phyloP scores from a whole-genome alignment of 192 early-diverging fungal species.

The Coemansia sp. region DNA sequence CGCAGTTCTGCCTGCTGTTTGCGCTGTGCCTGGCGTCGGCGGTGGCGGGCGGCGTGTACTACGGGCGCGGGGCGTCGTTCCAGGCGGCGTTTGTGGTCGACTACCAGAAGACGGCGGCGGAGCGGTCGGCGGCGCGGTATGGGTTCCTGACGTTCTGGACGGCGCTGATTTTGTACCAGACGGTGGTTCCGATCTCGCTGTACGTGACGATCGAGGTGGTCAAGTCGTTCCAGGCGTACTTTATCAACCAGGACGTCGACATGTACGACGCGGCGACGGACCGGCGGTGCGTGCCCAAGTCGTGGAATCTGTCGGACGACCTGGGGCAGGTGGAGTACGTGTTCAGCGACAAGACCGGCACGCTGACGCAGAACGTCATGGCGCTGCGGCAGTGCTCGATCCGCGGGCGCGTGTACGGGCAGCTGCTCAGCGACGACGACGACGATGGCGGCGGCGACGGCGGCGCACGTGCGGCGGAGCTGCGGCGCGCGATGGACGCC shows the following conservation, averaged over 20 bases:
- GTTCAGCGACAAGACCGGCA: conserved; percentile 97
- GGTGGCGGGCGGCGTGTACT: conserved; percentile 63
- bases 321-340: conserved; percentile 95
- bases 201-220: conserved; percentile 93
- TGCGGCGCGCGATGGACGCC: conserved; percentile 55
- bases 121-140: conserved; percentile 45
- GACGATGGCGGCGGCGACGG: conserved; percentile 3
- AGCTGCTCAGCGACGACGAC: conserved; percentile 37
- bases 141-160: conserved; percentile 79
- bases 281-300: conserved; percentile 74
- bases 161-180: conserved; percentile 88
- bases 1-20: conserved; percentile 79
- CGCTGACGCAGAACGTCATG: conserved; percentile 96
- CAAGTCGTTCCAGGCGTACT: conserved; percentile 87
- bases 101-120: conserved; percentile 32
- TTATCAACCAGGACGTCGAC: conserved; percentile 86
- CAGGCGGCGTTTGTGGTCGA: conserved; percentile 47
- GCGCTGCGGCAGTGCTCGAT: conserved; percentile 91
- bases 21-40: conserved; percentile 68
- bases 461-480: too few relatives aligned
- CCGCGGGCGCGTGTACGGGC: conserved; percentile 79
- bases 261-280: conserved; percentile 83
- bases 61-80: conserved; percentile 52
- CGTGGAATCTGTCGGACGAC: conserved; percentile 93
- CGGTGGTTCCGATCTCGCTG: conserved; percentile 93